Evolutionary conservation across 2,329 filamentous ascomycete genomes (phyloP), one percentile per base, ranked within the genome.

Genomic region (Talaromyces piceae): DNA sequence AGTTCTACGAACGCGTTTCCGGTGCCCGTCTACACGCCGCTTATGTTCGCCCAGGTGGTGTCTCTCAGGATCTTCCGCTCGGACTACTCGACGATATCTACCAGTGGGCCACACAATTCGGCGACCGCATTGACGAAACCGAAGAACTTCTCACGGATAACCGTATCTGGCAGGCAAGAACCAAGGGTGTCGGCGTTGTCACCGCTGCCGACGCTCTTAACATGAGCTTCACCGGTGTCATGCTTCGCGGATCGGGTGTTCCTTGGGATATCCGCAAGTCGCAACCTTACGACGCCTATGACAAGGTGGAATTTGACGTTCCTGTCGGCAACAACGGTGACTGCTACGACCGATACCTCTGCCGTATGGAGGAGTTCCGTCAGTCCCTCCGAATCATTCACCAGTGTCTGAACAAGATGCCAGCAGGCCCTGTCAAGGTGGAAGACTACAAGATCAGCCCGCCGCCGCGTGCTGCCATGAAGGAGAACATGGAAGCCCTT

Each of bases 401-500:
- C 79, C 94, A 98, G 74, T 98, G 94, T 73, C 77, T 98, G 62
- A 97, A 98, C 80, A 89, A 98, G 78, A 98, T 98, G 88, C 91
- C 94, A 45, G 80, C 88, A 45, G 93, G 93, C 25, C 93, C 93
- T 48, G 82, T 97, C 67, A 87, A 91, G 61, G 89, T 96, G 39
- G 93, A 98, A 74, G 93, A 98, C 74, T 98, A 97, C 83, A 98
- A 98, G 82, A 82, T 98, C 65, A 87, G 88, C 2, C 93, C 93
- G 20, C 93, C 93, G 56, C 94, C 93, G n/a, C 85, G 93, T 66
- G 80, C 88, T 41, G 93, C 93, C 65, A 98, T 98, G 93, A 98
- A 98, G 82, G 93, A 98, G 82, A 98, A 98, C 78, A 98, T 98
- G 94, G 93, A 98, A 77, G 91, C 93, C 33, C 82, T 98, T 41